Evolutionary conservation across 148 eudicot genomes (phyloP).

Genomic region (Nepenthes mirabilis): DNA sequence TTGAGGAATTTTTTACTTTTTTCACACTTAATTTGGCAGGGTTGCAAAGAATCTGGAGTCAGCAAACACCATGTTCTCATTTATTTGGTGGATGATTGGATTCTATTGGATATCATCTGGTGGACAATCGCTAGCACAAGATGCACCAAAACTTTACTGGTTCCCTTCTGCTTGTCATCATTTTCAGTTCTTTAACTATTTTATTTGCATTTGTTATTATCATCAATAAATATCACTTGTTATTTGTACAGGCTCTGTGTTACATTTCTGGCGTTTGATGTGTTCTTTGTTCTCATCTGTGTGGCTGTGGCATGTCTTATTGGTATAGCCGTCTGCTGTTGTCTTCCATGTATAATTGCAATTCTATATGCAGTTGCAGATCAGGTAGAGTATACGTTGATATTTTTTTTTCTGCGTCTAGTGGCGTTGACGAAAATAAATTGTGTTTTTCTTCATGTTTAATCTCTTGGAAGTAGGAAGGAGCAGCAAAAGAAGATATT

Average conservation of each 20-base stretch:
- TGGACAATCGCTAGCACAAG: conserved; percentile 46
- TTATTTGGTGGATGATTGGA: conserved; percentile 99
- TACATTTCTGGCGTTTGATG: conserved; percentile 90
- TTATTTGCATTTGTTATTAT: conserved; percentile 1
- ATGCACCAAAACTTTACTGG: conserved; percentile 91
- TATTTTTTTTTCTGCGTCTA: not conserved
- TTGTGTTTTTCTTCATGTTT: not conserved
- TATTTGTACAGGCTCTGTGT: conserved; percentile 75
- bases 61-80: conserved; percentile 85
- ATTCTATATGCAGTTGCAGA: conserved; percentile 89
- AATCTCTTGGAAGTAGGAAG: conserved; percentile 39
- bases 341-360: conserved; percentile 97
- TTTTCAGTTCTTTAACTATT: not conserved
- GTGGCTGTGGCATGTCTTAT: conserved; percentile 88
- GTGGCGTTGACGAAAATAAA: not conserved
- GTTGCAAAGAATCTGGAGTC: conserved; percentile 87
- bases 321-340: conserved; percentile 98
- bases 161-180: conserved; percentile 14
- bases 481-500: conserved; percentile 83
- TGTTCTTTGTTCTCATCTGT: conserved; percentile 92
- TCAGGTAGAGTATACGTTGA: conserved; percentile 40
- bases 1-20: not conserved
- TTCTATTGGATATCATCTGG: conserved; percentile 95
- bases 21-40: conserved; percentile 16
- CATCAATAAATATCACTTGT: conserved; percentile 5